These are phyloP conservation scores for Candida silvatica DNA, from an alignment of 805 yeast species.

Conservation along the genomic window DNA sequence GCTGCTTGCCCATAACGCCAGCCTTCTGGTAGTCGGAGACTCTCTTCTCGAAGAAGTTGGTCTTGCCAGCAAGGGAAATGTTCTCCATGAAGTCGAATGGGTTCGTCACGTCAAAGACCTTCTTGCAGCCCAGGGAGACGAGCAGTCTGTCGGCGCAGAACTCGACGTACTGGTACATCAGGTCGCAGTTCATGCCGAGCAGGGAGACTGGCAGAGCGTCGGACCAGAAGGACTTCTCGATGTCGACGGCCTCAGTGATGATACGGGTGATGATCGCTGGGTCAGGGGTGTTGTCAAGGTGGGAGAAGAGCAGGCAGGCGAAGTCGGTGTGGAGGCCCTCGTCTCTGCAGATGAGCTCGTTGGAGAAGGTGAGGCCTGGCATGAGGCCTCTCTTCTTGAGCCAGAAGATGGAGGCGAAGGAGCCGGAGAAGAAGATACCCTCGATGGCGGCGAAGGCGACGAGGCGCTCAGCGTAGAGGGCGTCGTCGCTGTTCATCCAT, in stretches of 20 bases:
- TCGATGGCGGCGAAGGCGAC: slow-evolving; percentile 99
- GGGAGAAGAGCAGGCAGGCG: slow-evolving; percentile 92
- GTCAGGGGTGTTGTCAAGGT: slow-evolving; percentile 83
- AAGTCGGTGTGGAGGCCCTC: slow-evolving; percentile 99
- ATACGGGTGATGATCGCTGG: slow-evolving; percentile 71
- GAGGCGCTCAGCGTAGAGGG: slow-evolving; percentile 89
- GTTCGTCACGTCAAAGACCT: slow-evolving; percentile 77
- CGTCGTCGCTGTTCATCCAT: slow-evolving; percentile 87
- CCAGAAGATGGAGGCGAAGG: slow-evolving; percentile 98
- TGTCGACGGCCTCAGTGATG: slow-evolving; percentile 89
- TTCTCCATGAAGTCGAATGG: slow-evolving; percentile 99
- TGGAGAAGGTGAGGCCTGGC: slow-evolving; percentile 98
- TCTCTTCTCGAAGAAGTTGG: slow-evolving; percentile 98
- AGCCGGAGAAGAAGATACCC: slow-evolving; percentile 97
- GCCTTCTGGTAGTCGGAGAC: slow-evolving; percentile 99
- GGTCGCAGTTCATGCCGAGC: slow-evolving; percentile 87
- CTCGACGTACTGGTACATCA: slow-evolving; percentile 98
- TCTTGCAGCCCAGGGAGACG: slow-evolving; percentile 84
- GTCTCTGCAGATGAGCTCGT: slow-evolving; percentile 95
- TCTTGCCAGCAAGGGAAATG: slow-evolving; percentile 96
- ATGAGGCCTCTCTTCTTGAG: slow-evolving; percentile 96
- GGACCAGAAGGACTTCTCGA: slow-evolving; percentile 89
- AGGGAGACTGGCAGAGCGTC: slow-evolving; percentile 92
- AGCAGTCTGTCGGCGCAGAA: slow-evolving; percentile 94
- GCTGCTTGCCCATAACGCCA: slow-evolving; percentile 86